phyloP scores from a whole-genome alignment of 768 basidiomycete genomes.

The Amanita rimosa region DNA sequence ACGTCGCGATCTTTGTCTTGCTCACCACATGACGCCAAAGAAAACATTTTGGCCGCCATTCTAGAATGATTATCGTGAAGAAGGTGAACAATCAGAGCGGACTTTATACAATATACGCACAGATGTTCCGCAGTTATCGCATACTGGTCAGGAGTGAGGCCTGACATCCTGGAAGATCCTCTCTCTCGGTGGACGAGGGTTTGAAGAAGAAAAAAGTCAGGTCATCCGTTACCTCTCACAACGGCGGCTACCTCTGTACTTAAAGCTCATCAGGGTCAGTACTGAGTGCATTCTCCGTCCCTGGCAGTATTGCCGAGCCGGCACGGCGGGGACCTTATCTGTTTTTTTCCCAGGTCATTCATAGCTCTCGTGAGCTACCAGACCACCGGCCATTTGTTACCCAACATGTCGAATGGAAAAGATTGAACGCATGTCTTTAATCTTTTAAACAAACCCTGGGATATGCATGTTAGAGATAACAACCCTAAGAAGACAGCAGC shows the following conservation, averaged over 20 bases:
- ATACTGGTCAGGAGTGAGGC: constrained; percentile 8
- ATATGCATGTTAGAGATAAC: not conserved
- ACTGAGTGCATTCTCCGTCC: too few species aligned
- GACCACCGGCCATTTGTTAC: too few species aligned
- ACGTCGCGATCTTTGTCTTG: not conserved
- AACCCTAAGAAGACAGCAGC: constrained; percentile 17
- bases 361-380: too few species aligned
- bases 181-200: not conserved
- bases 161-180: not conserved
- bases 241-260: not conserved
- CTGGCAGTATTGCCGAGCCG: too few species aligned
- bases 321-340: too few species aligned
- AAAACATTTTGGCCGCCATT: constrained; percentile 24
- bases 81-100: not conserved
- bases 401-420: too few species aligned
- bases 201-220: not conserved
- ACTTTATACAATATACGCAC: constrained; percentile 7
- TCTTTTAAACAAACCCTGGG: too few species aligned
- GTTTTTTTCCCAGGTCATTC: too few species aligned
- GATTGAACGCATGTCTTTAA: too few species aligned
- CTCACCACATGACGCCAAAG: constrained; percentile 25
- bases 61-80: constrained; percentile 9
- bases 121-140: constrained; percentile 10
- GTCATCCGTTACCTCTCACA: not conserved
- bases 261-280: not conserved